Base-by-base conservation (phyloP, 768 basidiomycete species). In the Lactarius sp. region DNA sequence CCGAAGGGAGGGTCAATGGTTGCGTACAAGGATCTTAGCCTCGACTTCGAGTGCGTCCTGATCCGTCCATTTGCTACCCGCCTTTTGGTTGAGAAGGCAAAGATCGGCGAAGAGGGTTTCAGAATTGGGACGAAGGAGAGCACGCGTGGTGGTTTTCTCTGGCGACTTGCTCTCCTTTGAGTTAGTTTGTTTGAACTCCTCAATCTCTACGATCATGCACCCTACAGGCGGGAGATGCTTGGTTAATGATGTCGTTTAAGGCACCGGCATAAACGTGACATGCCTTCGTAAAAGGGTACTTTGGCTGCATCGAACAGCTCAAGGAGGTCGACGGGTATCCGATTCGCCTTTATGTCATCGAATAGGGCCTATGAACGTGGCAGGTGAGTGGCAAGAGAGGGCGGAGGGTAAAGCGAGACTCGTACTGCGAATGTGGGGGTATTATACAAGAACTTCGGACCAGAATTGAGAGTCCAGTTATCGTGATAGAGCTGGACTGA, bases 221-320 rank as follows among this genome's bases (percentile, higher is more conserved):
- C 92, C 92, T 94, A 57, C 6, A 34, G 57, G 20, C n/a, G 49
- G 42, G 31, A 27, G 33, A 55, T 12, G 42, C 1, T 34, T 12
- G 49, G 44, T 60, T 6, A 65, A 20, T 41, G 53, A 46, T 34
- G 9, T 20, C 33, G 55, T 46, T 18, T 20, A 22, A 12, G 27
- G 53, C 5, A 42, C 44, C 5, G 42, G 42, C 7, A 18, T 14
- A 59, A n/a, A 49, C 46, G 51, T 39, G 56, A 76, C 79, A 33
- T 63, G 90, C 91, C 92, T 72, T 93, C 88, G 72, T 92, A 94
- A 74, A 91, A 94, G 22, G 89, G 88, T 4, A 91, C 80, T 61
- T 79, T 80, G 4, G 85, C 83, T 22, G 80, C 75, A 65, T 94
- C 88, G 68, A 94, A 92, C 34, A 92, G 75, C 64, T 92, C 88